Base-by-base conservation (phyloP, 2,329 filamentous ascomycete genomes). In the Dactylellina leptospora region DNA sequence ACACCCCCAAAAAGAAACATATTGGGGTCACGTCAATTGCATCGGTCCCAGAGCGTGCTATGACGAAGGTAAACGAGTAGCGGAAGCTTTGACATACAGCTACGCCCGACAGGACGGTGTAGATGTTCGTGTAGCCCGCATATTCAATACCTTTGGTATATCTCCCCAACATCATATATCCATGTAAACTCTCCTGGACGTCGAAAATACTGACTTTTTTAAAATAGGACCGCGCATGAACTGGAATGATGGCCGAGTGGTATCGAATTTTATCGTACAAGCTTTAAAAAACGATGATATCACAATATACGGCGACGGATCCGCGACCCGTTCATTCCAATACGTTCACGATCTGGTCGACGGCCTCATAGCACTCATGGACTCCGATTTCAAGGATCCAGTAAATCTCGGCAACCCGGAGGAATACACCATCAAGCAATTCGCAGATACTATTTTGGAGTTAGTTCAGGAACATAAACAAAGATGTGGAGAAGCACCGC, bases 11-110 rank as follows among this genome's bases (percentile, higher is more conserved):
- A 75, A 74, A 25, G 76, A 80, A 74, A 75, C 69, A 0, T 81
- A 82, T 56, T 78, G 79, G 74, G 81, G 81, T 4, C 80, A 82
- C 38, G 80, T 81, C 16, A 82, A 81, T 56, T 79, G 79, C 40
- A 79, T 81, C 64, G 81, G 81, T 1, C 79, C 80, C 0, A 78
- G 81, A 0, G 77, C 81, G 0, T 82, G 81, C 73, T 82, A 81
- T 38, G 81, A 82, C 50, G 81, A 82, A 74, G 80, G 80, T 1
- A 82, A 82, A 59, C 76, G 80, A 13, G 79, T 79, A 1, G 77
- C 78, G 6, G 81, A 82, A 70, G 76, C 80, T 3, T 77, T 82
- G 0, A 78, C 76, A 9, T 82, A 80, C 56, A 75, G 75, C 69
- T 78, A 78, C 58, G 74, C 74, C 25, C 73, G 77, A 44, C 75